Percentiles rank a stretch among this genome's conserved stretches.
These are phyloP conservation scores for Peronospora tabacina DNA, from an alignment of 352 stramenopile genomes.

Conservation along the genomic window DNA sequence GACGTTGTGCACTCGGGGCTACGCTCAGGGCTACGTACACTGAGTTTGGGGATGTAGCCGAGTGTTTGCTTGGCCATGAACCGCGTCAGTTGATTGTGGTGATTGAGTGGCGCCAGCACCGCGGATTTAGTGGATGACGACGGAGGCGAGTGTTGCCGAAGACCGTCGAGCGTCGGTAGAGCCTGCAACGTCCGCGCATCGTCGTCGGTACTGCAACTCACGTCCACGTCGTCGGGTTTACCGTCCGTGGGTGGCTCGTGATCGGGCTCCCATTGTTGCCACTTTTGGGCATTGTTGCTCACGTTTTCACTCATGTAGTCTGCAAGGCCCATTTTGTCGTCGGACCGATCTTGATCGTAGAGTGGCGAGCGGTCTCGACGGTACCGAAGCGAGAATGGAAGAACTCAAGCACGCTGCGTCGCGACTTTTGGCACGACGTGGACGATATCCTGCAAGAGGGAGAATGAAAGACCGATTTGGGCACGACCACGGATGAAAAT, in stretches of 20 bases:
- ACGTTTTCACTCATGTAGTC: constrained; percentile 31
- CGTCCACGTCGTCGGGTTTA: constrained; percentile 9
- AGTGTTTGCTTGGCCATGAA: constrained; percentile 61
- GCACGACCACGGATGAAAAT: constrained; percentile 18
- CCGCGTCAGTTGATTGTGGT: constrained; percentile 46
- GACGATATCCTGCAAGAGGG: constrained; percentile 12
- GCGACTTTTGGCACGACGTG: constrained; percentile 5
- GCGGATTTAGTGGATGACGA: background rate
- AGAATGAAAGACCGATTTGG: constrained; percentile 14
- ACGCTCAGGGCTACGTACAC: constrained; percentile 26
- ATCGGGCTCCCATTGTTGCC: constrained; percentile 27
- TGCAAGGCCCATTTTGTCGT: constrained; percentile 17
- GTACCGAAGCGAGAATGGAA: constrained; percentile 16
- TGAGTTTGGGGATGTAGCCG: constrained; percentile 49
- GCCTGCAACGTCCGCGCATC: background rate
- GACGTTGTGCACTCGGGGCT: constrained; percentile 22
- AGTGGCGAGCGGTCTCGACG: constrained; percentile 13
- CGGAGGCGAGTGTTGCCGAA: constrained; percentile 7
- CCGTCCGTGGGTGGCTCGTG: constrained; percentile 22
- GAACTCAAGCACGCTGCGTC: background rate
- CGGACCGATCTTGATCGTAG: background rate
- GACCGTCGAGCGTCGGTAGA: constrained; percentile 7
- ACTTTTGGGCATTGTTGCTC: constrained; percentile 17
- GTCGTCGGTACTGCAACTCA: constrained; percentile 3
- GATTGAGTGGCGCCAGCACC: constrained; percentile 28